These are phyloP conservation scores for Penicillium paxilli DNA, from an alignment of 495 filamentous ascomycete species.

Conservation along the genomic window DNA sequence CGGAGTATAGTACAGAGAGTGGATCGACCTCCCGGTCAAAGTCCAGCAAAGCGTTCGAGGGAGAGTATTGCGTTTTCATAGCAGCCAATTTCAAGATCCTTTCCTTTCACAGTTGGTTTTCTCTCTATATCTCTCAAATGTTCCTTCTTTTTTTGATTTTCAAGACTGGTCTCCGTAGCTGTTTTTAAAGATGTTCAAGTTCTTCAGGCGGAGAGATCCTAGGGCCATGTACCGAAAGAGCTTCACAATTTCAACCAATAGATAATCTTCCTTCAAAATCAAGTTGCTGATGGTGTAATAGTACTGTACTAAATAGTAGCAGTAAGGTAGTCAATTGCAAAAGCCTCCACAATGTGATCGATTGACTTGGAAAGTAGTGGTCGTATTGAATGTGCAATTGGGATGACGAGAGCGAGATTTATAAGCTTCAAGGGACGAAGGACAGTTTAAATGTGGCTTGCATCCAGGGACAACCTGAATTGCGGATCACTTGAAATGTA, in stretches of 20 bases:
- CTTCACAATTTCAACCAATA: background rate
- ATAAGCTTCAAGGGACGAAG: background rate
- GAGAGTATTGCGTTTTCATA: slow-evolving; percentile 15
- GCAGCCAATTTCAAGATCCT: slow-evolving; percentile 1
- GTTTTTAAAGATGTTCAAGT: background rate
- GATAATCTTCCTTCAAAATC: background rate
- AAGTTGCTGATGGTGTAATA: too few species aligned
- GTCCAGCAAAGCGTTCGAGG: slow-evolving; percentile 14
- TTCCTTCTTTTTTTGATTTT: background rate
- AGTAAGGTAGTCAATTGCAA: background rate
- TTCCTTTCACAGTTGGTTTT: slow-evolving; percentile 1
- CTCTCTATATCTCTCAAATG: background rate
- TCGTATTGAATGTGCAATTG: too few species aligned
- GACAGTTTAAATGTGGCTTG: slow-evolving; percentile 3
- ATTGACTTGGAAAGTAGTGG: background rate
- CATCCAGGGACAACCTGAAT: slow-evolving; percentile 1
- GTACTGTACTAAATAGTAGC: too few species aligned
- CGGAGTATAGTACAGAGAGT: background rate
- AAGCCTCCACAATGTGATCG: background rate
- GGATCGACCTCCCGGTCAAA: slow-evolving; percentile 7
- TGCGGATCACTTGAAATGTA: slow-evolving; percentile 9
- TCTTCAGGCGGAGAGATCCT: background rate
- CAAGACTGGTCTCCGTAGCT: background rate
- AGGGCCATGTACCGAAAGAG: background rate
- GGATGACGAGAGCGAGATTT: slow-evolving; percentile 1